These are phyloP conservation scores for Dictyostelium intermedium DNA, from an alignment of 78 protist species.

Conservation along the genomic window DNA sequence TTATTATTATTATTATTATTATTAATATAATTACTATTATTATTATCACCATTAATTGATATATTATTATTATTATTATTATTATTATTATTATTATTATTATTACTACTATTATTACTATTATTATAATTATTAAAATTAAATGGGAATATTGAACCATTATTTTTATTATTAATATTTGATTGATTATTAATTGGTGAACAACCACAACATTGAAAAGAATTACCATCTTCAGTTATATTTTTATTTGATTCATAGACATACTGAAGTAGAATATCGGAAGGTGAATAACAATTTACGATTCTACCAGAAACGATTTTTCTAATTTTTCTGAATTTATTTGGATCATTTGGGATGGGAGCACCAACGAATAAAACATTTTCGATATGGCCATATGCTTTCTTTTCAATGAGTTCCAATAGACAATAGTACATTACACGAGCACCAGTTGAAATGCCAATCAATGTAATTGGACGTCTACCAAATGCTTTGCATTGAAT, in stretches of 20 bases:
- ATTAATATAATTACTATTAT: background rate
- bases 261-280: conserved; percentile 18
- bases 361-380: conserved; percentile 83
- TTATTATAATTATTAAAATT: background rate
- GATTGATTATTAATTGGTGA: background rate
- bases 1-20: background rate
- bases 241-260: conserved; percentile 48
- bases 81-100: background rate
- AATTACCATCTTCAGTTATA: conserved; percentile 24
- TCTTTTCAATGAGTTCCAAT: conserved; percentile 44
- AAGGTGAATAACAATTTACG: conserved; percentile 51
- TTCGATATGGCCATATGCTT: conserved; percentile 55
- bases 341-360: conserved; percentile 19
- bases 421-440: conserved; percentile 81
- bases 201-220: conserved; percentile 18
- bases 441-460: conserved; percentile 83
- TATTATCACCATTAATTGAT: background rate
- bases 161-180: background rate
- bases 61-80: background rate
- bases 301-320: conserved; percentile 60
- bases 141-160: background rate
- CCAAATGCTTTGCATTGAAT: conserved; percentile 50
- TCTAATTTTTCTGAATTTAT: conserved; percentile 35
- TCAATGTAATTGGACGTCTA: conserved; percentile 80
- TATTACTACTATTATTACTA: background rate